Evolutionary conservation across 2,329 filamentous ascomycete genomes (phyloP).

Genomic region (Neonectria coccinea): DNA sequence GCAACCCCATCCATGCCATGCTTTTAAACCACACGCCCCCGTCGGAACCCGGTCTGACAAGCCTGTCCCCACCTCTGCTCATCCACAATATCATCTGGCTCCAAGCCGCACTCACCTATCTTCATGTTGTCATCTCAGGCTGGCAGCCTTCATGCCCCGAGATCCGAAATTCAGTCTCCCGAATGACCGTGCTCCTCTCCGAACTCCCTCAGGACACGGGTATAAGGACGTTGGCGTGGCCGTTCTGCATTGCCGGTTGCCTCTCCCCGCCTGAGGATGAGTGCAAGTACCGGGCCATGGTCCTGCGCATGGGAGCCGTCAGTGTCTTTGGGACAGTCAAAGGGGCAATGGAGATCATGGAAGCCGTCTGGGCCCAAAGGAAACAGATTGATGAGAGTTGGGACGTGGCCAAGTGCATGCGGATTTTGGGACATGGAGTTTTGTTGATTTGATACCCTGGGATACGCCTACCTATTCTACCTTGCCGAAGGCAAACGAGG

Average conservation of each 20-base stretch:
- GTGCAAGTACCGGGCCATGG: conserved; percentile 56
- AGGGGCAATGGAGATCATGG: conserved; percentile 59
- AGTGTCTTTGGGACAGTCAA: conserved; percentile 60
- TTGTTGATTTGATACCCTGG: conserved; percentile 53
- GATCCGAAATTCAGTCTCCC: conserved; percentile 51
- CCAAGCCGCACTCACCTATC: conserved; percentile 60
- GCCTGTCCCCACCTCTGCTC: conserved; percentile 40
- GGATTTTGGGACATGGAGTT: conserved; percentile 54
- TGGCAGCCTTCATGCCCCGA: conserved; percentile 62
- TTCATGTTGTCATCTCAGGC: conserved; percentile 61
- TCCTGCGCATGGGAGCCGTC: conserved; percentile 55
- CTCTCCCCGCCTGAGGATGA: conserved; percentile 55
- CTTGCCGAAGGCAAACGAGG: background rate
- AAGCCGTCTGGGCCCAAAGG: conserved; percentile 58
- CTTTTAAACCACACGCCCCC: conserved; percentile 40
- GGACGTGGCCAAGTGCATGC: conserved; percentile 59
- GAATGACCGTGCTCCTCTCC: conserved; percentile 51
- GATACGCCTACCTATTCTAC: background rate
- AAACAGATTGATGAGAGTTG: conserved; percentile 56
- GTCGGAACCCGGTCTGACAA: conserved; percentile 36
- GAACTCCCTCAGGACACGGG: conserved; percentile 47
- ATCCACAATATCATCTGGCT: conserved; percentile 59
- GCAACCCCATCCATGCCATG: conserved; percentile 28
- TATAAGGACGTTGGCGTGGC: conserved; percentile 54
- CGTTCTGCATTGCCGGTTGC: conserved; percentile 57